Conservation (phyloP, 129 eudicot genomes). For the Rutidosis leptorrhynchoides region DNA sequence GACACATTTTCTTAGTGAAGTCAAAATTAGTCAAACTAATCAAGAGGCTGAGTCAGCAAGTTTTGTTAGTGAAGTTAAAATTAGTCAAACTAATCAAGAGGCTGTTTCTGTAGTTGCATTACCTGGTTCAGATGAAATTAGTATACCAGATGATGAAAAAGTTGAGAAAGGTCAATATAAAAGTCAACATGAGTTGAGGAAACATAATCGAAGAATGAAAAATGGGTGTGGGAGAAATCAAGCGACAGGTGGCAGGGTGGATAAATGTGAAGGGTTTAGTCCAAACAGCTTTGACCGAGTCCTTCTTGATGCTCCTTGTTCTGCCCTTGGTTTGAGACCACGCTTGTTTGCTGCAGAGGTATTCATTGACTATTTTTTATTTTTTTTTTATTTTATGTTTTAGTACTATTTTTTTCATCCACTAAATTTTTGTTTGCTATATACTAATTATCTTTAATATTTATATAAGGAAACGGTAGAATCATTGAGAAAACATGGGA, state of each 20-base stretch:
- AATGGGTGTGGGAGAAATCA: constrained; percentile 80
- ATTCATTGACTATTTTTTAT: background rate
- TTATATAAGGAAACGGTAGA: constrained; percentile 60
- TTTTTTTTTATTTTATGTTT: too few relatives aligned
- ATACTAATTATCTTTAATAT: constrained; percentile 1
- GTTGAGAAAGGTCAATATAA: constrained; percentile 29
- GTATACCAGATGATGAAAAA: constrained; percentile 38
- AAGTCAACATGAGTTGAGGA: constrained; percentile 47
- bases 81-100: constrained; percentile 24
- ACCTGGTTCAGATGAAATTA: constrained; percentile 21
- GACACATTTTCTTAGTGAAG: constrained; percentile 24
- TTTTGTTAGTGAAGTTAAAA: constrained; percentile 26
- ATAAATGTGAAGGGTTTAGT: constrained; percentile 69
- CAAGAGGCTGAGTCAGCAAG: constrained; percentile 23
- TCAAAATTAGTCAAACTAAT: constrained; percentile 19
- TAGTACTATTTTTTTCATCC: background rate
- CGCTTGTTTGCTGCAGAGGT: constrained; percentile 90
- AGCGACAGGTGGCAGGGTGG: constrained; percentile 57
- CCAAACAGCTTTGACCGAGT: constrained; percentile 96
- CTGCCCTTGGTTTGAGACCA: constrained; percentile 96
- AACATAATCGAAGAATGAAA: constrained; percentile 46
- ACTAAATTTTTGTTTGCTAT: background rate
- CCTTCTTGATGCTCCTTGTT: constrained; percentile 98
- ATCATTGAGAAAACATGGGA: constrained; percentile 74
- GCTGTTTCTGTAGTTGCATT: constrained; percentile 11